These are phyloP conservation scores for Moniliophthora roreri DNA, from an alignment of 1,284 basidiomycete genomes.

Conservation along the genomic window DNA sequence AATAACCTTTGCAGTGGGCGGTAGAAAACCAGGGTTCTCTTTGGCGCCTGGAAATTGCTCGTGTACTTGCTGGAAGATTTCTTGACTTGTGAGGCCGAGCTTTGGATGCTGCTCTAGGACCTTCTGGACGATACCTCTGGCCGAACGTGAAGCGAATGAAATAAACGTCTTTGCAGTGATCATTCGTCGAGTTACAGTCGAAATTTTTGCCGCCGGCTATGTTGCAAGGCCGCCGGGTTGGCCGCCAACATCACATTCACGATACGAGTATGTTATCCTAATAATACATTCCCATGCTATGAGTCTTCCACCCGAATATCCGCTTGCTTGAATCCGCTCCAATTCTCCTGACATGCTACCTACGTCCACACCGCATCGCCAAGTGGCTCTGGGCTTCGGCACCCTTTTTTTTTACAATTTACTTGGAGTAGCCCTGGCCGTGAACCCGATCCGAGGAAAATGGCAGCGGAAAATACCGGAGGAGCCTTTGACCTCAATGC, in stretches of 20 bases:
- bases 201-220: too few relatives aligned
- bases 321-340: too few relatives aligned
- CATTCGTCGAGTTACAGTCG: too few relatives aligned
- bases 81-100: constrained; percentile 12
- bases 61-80: constrained; percentile 14
- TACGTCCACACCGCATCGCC: neutral
- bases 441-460: constrained; percentile 48
- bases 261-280: too few relatives aligned
- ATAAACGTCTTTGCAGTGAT: constrained; percentile 18
- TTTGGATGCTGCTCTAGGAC: constrained; percentile 13
- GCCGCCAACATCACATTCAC: too few relatives aligned
- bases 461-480: constrained; percentile 45
- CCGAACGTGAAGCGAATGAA: constrained; percentile 14
- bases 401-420: constrained; percentile 22
- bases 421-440: constrained; percentile 20
- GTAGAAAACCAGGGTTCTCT: constrained; percentile 6
- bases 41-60: constrained; percentile 11
- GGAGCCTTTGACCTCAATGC: constrained; percentile 43
- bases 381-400: neutral
- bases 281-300: too few relatives aligned
- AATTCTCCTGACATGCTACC: neutral
- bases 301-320: too few relatives aligned
- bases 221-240: too few relatives aligned
- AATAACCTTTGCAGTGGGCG: neutral
- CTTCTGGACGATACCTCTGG: constrained; percentile 9